These are phyloP conservation scores for Cyphellophora attinorum DNA, from an alignment of 2,329 filamentous ascomycete genomes.

Conservation along the genomic window DNA sequence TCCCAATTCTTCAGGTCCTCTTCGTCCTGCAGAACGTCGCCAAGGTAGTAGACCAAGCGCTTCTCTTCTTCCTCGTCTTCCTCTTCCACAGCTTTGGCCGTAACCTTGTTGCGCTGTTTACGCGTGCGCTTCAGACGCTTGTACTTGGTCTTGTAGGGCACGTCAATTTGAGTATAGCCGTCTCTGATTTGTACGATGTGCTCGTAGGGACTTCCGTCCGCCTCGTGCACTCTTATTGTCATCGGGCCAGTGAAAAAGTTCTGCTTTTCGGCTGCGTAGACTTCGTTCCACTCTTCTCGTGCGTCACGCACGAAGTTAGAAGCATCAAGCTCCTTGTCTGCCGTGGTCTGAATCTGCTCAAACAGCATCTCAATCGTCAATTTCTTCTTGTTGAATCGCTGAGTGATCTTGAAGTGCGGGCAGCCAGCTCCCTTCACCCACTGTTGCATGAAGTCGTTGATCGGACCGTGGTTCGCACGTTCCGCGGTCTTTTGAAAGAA, in stretches of 20 bases:
- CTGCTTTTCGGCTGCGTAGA: slow-evolving; percentile 61
- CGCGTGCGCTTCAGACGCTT: slow-evolving; percentile 88
- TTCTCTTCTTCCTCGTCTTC: slow-evolving; percentile 63
- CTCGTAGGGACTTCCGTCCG: slow-evolving; percentile 94
- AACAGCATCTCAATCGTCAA: slow-evolving; percentile 89
- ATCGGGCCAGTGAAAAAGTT: slow-evolving; percentile 89
- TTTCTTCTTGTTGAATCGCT: slow-evolving; percentile 96
- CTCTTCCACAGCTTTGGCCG: slow-evolving; percentile 47
- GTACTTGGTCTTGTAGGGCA: slow-evolving; percentile 98
- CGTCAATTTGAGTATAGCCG: slow-evolving; percentile 74
- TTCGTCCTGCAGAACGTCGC: slow-evolving; percentile 75
- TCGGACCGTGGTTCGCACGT: slow-evolving; percentile 73
- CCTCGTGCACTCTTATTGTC: slow-evolving; percentile 96
- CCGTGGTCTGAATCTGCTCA: slow-evolving; percentile 61
- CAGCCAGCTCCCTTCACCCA: slow-evolving; percentile 87
- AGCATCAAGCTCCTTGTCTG: slow-evolving; percentile 53
- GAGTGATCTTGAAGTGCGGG: slow-evolving; percentile 74
- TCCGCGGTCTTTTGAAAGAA: slow-evolving; percentile 78
- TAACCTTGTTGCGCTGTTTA: slow-evolving; percentile 67
- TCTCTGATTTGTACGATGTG: slow-evolving; percentile 96
- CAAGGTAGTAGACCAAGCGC: slow-evolving; percentile 79
- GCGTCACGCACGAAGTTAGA: slow-evolving; percentile 74
- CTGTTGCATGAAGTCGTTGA: slow-evolving; percentile 87
- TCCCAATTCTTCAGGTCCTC: slow-evolving; percentile 79
- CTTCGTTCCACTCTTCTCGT: slow-evolving; percentile 63